Conservation (phyloP, 176 grass and related monocot species). For the Pontederia crassipes region DNA sequence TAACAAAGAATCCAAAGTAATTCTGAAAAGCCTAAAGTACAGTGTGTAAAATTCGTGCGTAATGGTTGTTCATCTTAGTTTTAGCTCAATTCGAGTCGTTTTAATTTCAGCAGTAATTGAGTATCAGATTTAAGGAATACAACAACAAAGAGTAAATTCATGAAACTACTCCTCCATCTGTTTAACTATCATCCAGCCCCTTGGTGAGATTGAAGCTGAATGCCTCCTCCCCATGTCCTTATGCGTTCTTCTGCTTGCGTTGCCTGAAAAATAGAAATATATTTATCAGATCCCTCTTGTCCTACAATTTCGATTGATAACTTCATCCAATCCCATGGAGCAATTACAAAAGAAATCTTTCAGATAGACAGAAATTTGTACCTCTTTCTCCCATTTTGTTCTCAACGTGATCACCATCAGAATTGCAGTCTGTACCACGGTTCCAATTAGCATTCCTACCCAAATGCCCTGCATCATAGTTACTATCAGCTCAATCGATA, state of each 20-base stretch:
- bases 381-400: constrained; percentile 72
- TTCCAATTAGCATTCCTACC: constrained; percentile 50
- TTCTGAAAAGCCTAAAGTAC: no score
- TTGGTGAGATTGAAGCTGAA: constrained; percentile 26
- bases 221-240: constrained; percentile 32
- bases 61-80: no score
- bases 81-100: no score
- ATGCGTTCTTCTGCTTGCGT: constrained; percentile 47
- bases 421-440: constrained; percentile 40
- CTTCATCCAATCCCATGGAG: no score
- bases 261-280: constrained; percentile 22
- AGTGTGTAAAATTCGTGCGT: no score
- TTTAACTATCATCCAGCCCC: no score
- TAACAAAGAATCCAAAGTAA: no score
- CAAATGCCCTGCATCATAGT: constrained; percentile 52
- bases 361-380: neutral
- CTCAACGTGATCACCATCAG: constrained; percentile 37
- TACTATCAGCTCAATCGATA: neutral
- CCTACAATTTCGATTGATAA: neutral
- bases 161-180: no score
- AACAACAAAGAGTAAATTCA: no score
- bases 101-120: no score
- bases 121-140: no score
- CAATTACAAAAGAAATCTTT: no score
- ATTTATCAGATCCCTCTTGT: neutral